Evolutionary conservation across 2,329 filamentous ascomycete genomes (phyloP), one percentile per base, ranked within the genome.

Genomic region (Arthrobotrys sphaeroides): DNA sequence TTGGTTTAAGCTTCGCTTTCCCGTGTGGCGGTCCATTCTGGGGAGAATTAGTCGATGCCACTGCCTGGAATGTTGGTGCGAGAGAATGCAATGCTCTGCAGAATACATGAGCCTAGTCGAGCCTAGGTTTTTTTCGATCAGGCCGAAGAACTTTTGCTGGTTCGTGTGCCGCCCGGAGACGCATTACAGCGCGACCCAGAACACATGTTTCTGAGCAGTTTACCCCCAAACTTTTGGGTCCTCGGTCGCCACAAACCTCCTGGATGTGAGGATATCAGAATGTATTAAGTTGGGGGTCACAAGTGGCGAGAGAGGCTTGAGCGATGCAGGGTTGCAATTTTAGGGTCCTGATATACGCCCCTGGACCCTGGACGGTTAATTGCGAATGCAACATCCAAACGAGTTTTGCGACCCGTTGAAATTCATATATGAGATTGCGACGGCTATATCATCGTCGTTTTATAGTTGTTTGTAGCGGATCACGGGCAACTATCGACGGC

Each of bases 1-100:
- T 28, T 55, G 51, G 51, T 38, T 61, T 70, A 70, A 70, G 28
- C 43, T 53, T 60, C 10, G 26, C 13, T 61, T 24, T 45, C 64
- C 40, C 33, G 43, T 43, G 31, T 55, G 51, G 51, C 51, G 28
- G 28, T 53, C 28, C 22, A 3, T 20, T 16, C 49, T 36, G 28
- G 24, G 24, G 51, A 12, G 3, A 24, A 24, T 53, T 53, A 18
- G 10, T 1, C 18, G 22, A 22, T 55, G 26, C 47, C 18, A 5
- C 28, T 12, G 36, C 12, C 16, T 38, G 31, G 31, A 38, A 55
- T 38, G 28, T 55, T 13, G 16, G 51, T 38, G 20, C 18, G 10
- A 31, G n/a, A n/a, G 31, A 55, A 55, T 36, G 51, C 51, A 36
- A 38, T 55, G 31, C 20, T 36, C 47, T 53, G 28, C 47, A 53